Evolutionary conservation across 352 stramenopile genomes (phyloP).

Genomic region (Globisporangium emineosum): DNA sequence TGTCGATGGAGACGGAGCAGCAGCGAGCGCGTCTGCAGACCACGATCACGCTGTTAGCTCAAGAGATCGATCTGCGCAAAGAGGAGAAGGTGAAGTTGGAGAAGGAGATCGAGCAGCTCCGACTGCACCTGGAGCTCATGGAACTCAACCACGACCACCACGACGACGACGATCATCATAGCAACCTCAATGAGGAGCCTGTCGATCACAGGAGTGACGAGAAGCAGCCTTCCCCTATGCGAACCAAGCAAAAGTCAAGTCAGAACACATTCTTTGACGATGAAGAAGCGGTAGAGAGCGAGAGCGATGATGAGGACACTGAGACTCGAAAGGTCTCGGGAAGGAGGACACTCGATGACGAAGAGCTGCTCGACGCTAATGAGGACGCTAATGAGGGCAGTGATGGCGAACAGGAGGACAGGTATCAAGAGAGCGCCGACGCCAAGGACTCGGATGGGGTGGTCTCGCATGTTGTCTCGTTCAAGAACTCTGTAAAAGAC

Average conservation of each 20-base stretch:
- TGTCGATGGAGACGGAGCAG: slow-evolving; percentile 17
- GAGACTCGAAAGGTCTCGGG: slow-evolving; percentile 20
- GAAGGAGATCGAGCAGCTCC: slow-evolving; percentile 58
- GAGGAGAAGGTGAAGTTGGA: slow-evolving; percentile 53
- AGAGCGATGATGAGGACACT: slow-evolving; percentile 25
- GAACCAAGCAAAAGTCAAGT: neutral
- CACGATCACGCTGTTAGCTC: slow-evolving; percentile 27
- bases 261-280: slow-evolving; percentile 19
- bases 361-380: neutral
- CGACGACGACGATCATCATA: neutral
- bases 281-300: slow-evolving; percentile 16
- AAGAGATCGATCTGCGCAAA: slow-evolving; percentile 36
- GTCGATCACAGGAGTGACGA: slow-evolving; percentile 6
- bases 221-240: neutral
- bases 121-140: slow-evolving; percentile 52
- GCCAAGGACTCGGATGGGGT: slow-evolving; percentile 9
- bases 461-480: no score
- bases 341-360: slow-evolving; percentile 2
- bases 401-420: slow-evolving; percentile 17
- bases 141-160: slow-evolving; percentile 19
- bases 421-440: slow-evolving; percentile 8
- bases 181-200: slow-evolving; percentile 13
- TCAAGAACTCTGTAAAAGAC: no score
- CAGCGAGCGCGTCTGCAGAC: slow-evolving; percentile 19
- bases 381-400: neutral